Base-by-base conservation (phyloP, 495 filamentous ascomycete genomes). In the Pyrenula aspistea region DNA sequence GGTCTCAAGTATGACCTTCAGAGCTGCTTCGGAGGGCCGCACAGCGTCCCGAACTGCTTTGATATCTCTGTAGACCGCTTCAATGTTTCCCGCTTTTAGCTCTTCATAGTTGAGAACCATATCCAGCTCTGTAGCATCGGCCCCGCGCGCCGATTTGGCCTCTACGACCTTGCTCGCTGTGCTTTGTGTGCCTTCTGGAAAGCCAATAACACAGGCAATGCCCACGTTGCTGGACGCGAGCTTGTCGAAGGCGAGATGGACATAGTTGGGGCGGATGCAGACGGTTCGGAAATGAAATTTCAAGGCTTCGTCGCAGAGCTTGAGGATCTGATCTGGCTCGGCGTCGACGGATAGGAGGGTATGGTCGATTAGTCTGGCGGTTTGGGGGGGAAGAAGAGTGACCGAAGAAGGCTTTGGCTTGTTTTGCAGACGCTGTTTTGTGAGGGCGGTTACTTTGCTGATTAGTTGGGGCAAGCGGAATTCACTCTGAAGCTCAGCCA, bases 1-100 rank as follows among this genome's bases (percentile, higher is more conserved):
- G 4, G 83, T 83, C 65, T 88, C 85, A 49, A 88, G 63, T 56
- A 88, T 88, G 51, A 83, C 77, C 65, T 88, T 88, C 51, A 86
- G 65, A 24, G 67, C 65, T 3, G 73, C 66, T 25, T 77, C 75
- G 24, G 68, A 54, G 10, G 73, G 72, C 20, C 77, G 77, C 20
- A 77, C 75, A 2, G 71, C 70, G 12, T 75, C 75, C 22, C 69
- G 62, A 49, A 87, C 75, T 3, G 77, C 75, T 22, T 68, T 62
- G 36, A 87, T 69, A 58, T 87, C 85, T 22, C 65, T 64, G 68
- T 78, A 86, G 51, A 86, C 74, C 10, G 69, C 66, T 2, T 56
- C 60, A 66, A 83, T 86, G 22, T 68, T 58, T 12, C 71, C 67
- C 3, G 61, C 61, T 57, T 80, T 79, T 21, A 87, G 68, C 10